Conservation (phyloP, 2,329 filamentous ascomycete genomes). For the Capronia epimyces region DNA sequence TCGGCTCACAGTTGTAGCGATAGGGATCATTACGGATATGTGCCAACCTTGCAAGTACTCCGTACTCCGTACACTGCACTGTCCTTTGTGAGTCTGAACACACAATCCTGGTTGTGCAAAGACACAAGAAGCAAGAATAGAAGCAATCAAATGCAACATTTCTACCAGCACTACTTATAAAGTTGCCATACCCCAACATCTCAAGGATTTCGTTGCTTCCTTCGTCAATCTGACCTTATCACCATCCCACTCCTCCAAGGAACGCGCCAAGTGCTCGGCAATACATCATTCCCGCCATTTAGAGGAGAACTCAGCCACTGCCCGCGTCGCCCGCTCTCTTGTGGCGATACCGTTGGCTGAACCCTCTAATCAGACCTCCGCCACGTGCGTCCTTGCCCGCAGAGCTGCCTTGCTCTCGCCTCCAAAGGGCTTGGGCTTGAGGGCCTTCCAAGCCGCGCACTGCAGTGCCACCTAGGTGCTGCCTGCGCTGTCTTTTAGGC, state of each 20-base stretch:
- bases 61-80: too few relatives aligned
- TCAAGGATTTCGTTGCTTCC: neutral
- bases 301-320: neutral
- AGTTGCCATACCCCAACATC: too few relatives aligned
- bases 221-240: neutral
- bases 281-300: neutral
- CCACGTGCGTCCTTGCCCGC: neutral
- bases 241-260: neutral
- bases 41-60: too few relatives aligned
- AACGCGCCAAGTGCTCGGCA: too few relatives aligned
- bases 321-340: neutral
- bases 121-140: neutral
- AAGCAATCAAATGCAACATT: neutral
- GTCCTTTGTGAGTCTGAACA: too few relatives aligned
- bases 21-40: too few relatives aligned
- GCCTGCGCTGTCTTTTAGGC: neutral
- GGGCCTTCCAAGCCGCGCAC: conserved; percentile 1
- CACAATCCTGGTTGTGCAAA: neutral
- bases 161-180: neutral
- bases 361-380: neutral
- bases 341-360: neutral
- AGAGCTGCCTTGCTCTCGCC: neutral
- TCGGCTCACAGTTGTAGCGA: too few relatives aligned
- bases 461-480: neutral
- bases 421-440: neutral